Percentiles rank a stretch among this genome's conserved stretches.
Evolutionary conservation across 352 stramenopile species (phyloP).

Genomic region (Globisporangium spinosum): DNA sequence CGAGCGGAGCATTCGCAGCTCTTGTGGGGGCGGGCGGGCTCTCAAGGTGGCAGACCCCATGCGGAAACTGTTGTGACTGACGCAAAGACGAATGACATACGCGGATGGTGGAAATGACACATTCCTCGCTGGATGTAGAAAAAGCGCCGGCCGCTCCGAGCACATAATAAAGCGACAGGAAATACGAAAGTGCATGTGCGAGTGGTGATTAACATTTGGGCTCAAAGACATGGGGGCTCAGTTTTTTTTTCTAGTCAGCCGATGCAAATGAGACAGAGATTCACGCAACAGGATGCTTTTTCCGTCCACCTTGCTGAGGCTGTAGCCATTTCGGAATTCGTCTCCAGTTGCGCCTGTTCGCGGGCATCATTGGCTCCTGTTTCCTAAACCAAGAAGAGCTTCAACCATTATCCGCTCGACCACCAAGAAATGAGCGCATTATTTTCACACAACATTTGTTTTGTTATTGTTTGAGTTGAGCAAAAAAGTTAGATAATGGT

Average conservation of each 20-base stretch:
- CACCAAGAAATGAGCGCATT: background rate
- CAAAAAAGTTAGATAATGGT: background rate
- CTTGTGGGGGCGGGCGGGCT: background rate
- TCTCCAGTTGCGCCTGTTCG: background rate
- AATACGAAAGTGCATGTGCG: background rate
- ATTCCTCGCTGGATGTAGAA: background rate
- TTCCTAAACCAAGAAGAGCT: too few species aligned
- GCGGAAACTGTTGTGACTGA: too few species aligned
- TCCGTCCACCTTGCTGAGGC: background rate
- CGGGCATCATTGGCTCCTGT: background rate
- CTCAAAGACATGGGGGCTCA: background rate
- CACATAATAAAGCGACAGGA: background rate
- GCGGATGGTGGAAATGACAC: background rate
- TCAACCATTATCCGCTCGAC: too few species aligned
- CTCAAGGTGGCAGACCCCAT: background rate
- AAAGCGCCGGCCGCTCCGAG: background rate
- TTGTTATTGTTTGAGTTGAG: background rate
- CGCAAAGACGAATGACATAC: background rate
- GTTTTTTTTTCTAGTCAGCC: background rate
- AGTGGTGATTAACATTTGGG: background rate
- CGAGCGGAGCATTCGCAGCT: background rate
- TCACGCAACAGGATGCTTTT: conserved; percentile 1
- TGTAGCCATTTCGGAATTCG: background rate
- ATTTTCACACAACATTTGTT: background rate
- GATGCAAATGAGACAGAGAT: conserved; percentile 2